These are phyloP conservation scores for Clathrus columnatus DNA, from an alignment of 768 basidiomycete species.

Conservation along the genomic window DNA sequence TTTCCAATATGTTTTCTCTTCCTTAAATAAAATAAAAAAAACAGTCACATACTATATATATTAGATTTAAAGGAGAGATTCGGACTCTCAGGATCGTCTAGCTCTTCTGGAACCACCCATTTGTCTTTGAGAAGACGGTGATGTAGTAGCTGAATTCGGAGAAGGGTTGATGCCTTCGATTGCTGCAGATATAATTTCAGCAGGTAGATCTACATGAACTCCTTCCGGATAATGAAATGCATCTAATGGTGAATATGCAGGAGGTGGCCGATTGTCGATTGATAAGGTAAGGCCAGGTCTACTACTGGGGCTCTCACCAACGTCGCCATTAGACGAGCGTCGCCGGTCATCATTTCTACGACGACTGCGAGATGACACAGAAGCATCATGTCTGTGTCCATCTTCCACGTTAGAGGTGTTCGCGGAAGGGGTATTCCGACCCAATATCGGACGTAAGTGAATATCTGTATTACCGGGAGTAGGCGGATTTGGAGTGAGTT, in stretches of 20 bases:
- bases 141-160: neutral
- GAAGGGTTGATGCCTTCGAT: slow-evolving; percentile 67
- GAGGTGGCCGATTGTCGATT: slow-evolving; percentile 46
- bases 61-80: neutral
- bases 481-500: slow-evolving; percentile 64
- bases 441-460: slow-evolving; percentile 58
- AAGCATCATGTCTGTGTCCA: neutral
- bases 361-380: neutral
- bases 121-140: neutral
- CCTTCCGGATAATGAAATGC: slow-evolving; percentile 79
- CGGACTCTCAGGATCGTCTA: neutral
- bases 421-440: slow-evolving; percentile 15
- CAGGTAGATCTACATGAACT: slow-evolving; percentile 88
- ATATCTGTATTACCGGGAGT: slow-evolving; percentile 83
- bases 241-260: slow-evolving; percentile 84
- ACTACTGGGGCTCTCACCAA: too few relatives aligned
- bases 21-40: neutral
- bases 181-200: slow-evolving; percentile 85
- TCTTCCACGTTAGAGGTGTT: neutral
- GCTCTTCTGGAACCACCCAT: neutral
- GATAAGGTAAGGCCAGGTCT: slow-evolving; percentile 6
- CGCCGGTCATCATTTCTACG: slow-evolving; percentile 33
- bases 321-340: neutral
- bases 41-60: neutral
- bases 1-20: neutral